A percentile compares a stretch with the other conserved stretches of the same genome.
phyloP scores from a whole-genome alignment of 2,329 filamentous ascomycete genomes.

The Calonectria pauciramosa region DNA sequence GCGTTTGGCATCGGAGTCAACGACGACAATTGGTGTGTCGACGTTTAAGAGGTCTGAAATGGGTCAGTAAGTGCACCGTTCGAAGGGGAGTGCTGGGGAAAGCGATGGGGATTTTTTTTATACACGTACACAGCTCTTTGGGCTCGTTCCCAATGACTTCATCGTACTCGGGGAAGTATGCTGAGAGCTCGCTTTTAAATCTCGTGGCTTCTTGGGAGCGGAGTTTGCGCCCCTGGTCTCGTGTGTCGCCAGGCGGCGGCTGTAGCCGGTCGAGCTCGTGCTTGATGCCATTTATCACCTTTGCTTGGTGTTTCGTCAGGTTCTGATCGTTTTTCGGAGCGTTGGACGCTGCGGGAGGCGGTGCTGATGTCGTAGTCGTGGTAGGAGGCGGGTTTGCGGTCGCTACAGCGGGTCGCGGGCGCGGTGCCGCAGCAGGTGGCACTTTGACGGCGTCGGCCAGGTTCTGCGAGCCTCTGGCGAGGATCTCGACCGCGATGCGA shows the following conservation, averaged over 20 bases:
- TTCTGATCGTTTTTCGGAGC: conserved; percentile 45
- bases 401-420: conserved; percentile 37
- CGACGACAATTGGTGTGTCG: conserved; percentile 80
- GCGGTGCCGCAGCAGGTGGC: conserved; percentile 42
- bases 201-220: conserved; percentile 88
- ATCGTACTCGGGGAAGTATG: conserved; percentile 95
- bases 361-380: conserved; percentile 23
- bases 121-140: conserved; percentile 78
- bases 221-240: conserved; percentile 80
- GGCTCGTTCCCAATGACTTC: conserved; percentile 90
- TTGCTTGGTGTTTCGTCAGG: conserved; percentile 67
- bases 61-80: conserved; percentile 28
- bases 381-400: conserved; percentile 30
- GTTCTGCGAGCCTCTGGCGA: conserved; percentile 50
- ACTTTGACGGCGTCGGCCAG: conserved; percentile 39
- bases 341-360: conserved; percentile 24
- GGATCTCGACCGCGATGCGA: conserved; percentile 67
- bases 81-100: neutral
- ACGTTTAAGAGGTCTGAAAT: conserved; percentile 77
- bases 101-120: conserved; percentile 39
- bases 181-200: conserved; percentile 91
- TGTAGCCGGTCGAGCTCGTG: conserved; percentile 72
- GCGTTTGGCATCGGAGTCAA: conserved; percentile 65
- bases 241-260: conserved; percentile 59
- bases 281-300: conserved; percentile 72